Evolutionary conservation across 75 land plant species (phyloP), one percentile per base, ranked within the genome.

Genomic region (Gnetum montanum): DNA sequence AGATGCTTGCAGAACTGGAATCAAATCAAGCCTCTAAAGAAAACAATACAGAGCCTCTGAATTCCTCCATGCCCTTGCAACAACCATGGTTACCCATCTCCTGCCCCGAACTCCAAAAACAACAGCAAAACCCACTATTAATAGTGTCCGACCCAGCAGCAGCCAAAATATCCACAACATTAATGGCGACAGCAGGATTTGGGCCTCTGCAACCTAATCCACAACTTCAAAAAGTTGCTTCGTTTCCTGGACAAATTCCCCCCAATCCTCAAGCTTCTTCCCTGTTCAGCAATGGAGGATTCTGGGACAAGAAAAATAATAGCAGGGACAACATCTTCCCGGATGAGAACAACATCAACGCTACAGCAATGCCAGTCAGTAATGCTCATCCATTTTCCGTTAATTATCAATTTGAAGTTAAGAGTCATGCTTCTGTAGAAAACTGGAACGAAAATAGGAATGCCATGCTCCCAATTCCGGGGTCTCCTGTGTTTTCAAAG

Each of bases 1-100:
- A 93, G 51, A 93, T 93, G 98, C 84, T 93, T 8, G 72, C 51
- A 8, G 97, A 91, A 43, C 70, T 83, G n/a, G 95, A 83, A 34
- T 11, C 35, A 25, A 31, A 31, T 77, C 71, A 2, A 69, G 76
- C 2, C 70, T 86, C 6, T 71, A 78, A 83, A 81, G 78, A 43
- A 84, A 77, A 29, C 88, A 79, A 56, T 77, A 81, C 22, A 52
- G 29, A 27, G 35, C 22, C 6, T 33, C 55, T 31, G 55, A 23
- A 15, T 8, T 36, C 36, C 33, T 10, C 3, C 36, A 33, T 19
- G 29, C 12, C 8, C 19, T 11, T 34, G n/a, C 36, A 15, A 3
- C 34, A 8, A 31, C 22, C 22, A 24, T 12, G 36, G 4, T 52
- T 33, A 4, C 55, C 8, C 55, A 91, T 46, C 96, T 84, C 27